Conservation (phyloP, 2,329 filamentous ascomycete species). For the Fusarium irregulare region DNA sequence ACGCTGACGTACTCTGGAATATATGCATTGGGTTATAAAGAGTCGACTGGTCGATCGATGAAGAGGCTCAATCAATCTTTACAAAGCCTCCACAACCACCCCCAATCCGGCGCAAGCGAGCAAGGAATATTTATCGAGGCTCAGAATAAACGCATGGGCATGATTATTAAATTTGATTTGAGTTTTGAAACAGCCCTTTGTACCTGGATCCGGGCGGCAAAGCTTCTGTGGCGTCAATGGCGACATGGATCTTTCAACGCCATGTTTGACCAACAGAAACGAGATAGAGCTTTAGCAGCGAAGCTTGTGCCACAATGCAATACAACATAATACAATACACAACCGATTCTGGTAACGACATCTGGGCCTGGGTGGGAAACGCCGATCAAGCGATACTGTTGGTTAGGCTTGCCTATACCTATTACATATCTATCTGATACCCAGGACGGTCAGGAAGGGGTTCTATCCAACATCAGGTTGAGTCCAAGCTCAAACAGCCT, state of each 20-base stretch:
- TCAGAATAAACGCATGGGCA: neutral
- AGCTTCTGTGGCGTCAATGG: neutral
- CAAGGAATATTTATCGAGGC: neutral
- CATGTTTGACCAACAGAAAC: conserved; percentile 29
- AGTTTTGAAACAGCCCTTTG: conserved; percentile 8
- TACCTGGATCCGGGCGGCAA: conserved; percentile 31
- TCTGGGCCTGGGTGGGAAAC: neutral
- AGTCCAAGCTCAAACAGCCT: neutral
- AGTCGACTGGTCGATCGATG: neutral
- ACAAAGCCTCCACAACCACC: conserved; percentile 1
- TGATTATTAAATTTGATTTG: neutral
- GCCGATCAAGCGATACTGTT: neutral
- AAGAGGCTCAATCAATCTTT: neutral
- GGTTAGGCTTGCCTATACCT: too few relatives aligned
- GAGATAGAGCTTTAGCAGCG: neutral
- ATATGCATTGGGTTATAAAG: conserved; percentile 12
- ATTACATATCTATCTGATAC: neutral
- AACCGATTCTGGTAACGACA: neutral
- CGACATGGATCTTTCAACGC: conserved; percentile 26
- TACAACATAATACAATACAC: neutral
- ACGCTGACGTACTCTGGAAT: neutral
- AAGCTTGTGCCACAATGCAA: neutral
- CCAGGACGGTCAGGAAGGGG: neutral
- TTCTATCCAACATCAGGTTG: neutral
- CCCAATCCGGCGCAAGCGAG: conserved; percentile 21